Evolutionary conservation across 305 asterid species (phyloP).

Genomic region (Coffea humblotiana): DNA sequence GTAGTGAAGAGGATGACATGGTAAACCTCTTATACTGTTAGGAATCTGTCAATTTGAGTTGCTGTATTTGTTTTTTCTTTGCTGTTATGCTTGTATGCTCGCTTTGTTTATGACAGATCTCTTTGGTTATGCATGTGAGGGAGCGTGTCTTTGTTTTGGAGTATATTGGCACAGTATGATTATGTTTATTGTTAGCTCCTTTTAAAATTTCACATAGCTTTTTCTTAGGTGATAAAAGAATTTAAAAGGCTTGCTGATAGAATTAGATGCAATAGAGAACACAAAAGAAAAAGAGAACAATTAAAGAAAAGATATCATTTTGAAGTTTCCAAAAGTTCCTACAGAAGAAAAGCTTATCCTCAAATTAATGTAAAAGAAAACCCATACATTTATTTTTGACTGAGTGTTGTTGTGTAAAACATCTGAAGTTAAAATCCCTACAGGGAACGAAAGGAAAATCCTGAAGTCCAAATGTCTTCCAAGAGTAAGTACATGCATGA

Average conservation of each 20-base stretch:
- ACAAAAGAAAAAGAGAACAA: too few relatives aligned
- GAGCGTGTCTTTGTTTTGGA: neutral
- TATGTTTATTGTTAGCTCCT: neutral
- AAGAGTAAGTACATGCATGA: neutral
- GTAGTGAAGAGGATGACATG: constrained; percentile 88
- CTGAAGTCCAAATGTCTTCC: neutral
- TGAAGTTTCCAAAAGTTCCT: too few relatives aligned
- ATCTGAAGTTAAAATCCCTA: neutral
- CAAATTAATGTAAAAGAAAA: too few relatives aligned
- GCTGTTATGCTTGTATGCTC: neutral
- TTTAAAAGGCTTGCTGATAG: too few relatives aligned
- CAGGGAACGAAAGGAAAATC: neutral
- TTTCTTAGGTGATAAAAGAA: too few relatives aligned
- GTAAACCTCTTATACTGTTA: constrained; percentile 28
- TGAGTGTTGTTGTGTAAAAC: neutral
- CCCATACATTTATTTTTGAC: neutral
- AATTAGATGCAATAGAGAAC: too few relatives aligned
- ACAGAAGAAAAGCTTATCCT: too few relatives aligned
- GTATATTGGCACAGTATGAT: neutral
- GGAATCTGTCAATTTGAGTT: neutral
- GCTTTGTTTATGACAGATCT: neutral
- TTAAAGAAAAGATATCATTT: too few relatives aligned
- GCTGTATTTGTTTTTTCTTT: neutral
- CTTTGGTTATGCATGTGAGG: neutral
- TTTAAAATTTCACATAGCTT: neutral